Conservation (phyloP, 768 basidiomycete genomes). For the Tubosaeta sp. region DNA sequence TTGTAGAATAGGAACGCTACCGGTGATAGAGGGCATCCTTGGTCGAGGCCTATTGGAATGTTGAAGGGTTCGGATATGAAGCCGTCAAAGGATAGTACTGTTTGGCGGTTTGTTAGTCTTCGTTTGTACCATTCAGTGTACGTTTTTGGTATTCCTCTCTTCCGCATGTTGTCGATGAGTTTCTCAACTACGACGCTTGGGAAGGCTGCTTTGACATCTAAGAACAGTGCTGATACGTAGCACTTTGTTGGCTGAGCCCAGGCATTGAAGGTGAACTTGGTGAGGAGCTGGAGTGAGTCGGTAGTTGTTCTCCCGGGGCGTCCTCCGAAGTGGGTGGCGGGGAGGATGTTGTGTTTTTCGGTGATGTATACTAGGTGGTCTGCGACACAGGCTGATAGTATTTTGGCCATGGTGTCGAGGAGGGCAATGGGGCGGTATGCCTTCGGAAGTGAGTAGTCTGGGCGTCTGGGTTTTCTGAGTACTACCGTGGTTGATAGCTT, state of each 20-base stretch:
- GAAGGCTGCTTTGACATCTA: background rate
- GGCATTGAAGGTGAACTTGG: background rate
- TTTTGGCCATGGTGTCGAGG: conserved; percentile 2
- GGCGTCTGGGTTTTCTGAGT: conserved; percentile 33
- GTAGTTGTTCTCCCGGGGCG: background rate
- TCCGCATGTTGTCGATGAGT: background rate
- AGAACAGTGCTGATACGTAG: background rate
- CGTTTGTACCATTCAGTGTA: background rate
- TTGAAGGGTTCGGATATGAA: conserved; percentile 11
- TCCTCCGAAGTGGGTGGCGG: background rate
- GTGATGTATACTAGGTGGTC: background rate
- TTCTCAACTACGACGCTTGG: background rate
- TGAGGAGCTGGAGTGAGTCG: conserved; percentile 3
- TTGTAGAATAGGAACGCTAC: conserved; percentile 30
- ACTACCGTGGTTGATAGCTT: conserved; percentile 25
- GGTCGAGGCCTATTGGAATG: conserved; percentile 17
- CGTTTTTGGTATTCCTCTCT: background rate
- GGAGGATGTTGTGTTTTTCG: background rate
- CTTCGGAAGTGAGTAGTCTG: conserved; percentile 23
- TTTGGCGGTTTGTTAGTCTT: background rate
- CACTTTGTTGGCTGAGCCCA: background rate
- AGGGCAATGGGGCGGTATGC: background rate
- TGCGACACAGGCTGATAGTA: background rate
- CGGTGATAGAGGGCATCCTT: conserved; percentile 11
- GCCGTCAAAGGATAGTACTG: conserved; percentile 22